These are phyloP conservation scores for Eimeria acervulina DNA, from an alignment of 169 alveolate genomes.

Conservation along the genomic window DNA sequence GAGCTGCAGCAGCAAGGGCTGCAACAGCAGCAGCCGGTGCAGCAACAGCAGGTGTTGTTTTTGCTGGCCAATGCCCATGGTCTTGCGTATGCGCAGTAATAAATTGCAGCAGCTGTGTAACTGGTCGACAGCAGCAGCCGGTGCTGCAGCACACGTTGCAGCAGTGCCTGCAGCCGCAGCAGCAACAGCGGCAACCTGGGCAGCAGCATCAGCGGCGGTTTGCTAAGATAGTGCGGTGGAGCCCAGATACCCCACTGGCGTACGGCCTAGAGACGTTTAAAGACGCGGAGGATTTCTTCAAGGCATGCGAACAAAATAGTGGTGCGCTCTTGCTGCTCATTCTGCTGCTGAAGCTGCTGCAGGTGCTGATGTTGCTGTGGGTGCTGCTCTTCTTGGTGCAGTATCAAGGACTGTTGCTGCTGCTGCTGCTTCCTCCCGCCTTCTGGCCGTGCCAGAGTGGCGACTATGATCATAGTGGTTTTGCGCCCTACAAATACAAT, in stretches of 20 bases:
- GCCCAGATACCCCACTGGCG: slow-evolving; percentile 74
- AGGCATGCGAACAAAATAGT: slow-evolving; percentile 24
- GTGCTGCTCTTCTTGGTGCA: background rate
- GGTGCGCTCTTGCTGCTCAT: slow-evolving; percentile 59
- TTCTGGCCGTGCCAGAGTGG: background rate
- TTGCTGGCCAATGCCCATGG: background rate
- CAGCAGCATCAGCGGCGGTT: slow-evolving; percentile 43
- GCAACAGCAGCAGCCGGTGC: background rate
- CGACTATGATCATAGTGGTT: too few species aligned
- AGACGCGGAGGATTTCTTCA: slow-evolving; percentile 77
- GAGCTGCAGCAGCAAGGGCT: background rate
- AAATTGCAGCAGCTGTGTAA: background rate
- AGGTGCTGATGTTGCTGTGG: slow-evolving; percentile 11
- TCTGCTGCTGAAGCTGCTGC: background rate
- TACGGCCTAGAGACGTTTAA: slow-evolving; percentile 44
- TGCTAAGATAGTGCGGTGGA: slow-evolving; percentile 80
- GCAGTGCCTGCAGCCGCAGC: background rate
- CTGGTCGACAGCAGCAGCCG: background rate
- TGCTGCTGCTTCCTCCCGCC: background rate
- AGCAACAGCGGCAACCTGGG: slow-evolving; percentile 30
- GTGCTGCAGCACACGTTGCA: background rate
- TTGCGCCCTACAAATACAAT: too few species aligned
- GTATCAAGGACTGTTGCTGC: background rate
- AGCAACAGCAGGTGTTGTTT: background rate
- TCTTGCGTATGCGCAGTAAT: background rate